phyloP scores from a whole-genome alignment of 1,139 yeast genomes.

The Geotrichum reessii region DNA sequence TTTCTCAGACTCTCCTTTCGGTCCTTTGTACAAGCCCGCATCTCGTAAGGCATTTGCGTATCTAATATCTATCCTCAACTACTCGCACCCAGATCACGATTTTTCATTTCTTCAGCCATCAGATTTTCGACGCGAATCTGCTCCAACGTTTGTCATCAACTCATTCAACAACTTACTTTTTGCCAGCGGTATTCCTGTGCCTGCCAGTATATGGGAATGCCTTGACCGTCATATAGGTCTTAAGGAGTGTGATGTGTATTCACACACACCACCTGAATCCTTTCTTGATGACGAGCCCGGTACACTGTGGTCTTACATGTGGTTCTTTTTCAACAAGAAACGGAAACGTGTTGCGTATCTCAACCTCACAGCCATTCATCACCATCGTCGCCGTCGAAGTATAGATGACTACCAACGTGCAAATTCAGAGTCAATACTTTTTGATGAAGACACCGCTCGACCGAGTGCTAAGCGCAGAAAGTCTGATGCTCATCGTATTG shows the following conservation, averaged over 20 bases:
- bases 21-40: constrained; percentile 78
- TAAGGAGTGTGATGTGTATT: constrained; percentile 68
- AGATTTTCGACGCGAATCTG: constrained; percentile 58
- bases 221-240: constrained; percentile 81
- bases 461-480: background rate
- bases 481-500: constrained; percentile 21
- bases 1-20: constrained; percentile 67
- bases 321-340: constrained; percentile 88
- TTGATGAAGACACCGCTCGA: background rate
- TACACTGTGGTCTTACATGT: constrained; percentile 82
- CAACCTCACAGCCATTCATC: constrained; percentile 44
- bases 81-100: constrained; percentile 94
- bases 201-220: constrained; percentile 80
- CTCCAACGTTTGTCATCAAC: constrained; percentile 52
- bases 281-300: constrained; percentile 72
- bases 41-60: constrained; percentile 88
- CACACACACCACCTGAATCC: constrained; percentile 73
- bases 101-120: constrained; percentile 82
- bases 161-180: constrained; percentile 74
- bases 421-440: background rate
- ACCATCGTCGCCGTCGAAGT: constrained; percentile 21
- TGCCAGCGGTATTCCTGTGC: constrained; percentile 59
- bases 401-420: background rate
- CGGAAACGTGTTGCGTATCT: constrained; percentile 86
- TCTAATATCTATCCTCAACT: constrained; percentile 80